Evolutionary conservation across 352 stramenopile species (phyloP), one percentile per base, ranked within the genome.

Genomic region (Phytopythium helicoides): DNA sequence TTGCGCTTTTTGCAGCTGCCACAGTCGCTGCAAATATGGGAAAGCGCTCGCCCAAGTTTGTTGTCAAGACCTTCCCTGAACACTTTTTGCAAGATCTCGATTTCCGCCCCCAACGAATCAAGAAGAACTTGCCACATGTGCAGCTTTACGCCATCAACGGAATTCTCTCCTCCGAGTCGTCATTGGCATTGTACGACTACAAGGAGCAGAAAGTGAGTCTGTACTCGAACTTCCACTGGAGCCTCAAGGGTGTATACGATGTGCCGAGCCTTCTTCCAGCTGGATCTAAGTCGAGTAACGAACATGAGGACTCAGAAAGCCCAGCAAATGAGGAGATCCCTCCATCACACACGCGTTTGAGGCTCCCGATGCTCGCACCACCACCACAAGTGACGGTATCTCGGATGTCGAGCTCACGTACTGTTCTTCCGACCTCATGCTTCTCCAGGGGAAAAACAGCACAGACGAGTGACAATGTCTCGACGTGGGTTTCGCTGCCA

Each of bases 171-270:
- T 85, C 67, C 7, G 78, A 91, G 58, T 91, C 79, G 12, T 87
- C 73, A 34, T 53, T 92, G n/a, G 81, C 83, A 9, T 49, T 87
- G 38, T 90, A 86, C 49, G 81, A 92, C 62, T 69, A 58, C 23
- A 68, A 59, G 35, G 68, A 61, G 23, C 64, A 54, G n/a, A 81
- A 71, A 19, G 66, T 78, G 6, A 81, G 68, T 28, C 48, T 91
- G 9, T 94, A 83, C 45, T 84, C 78, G 39, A 92, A 95, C 57
- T 92, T 93, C 34, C 72, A 87, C 46, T 92, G 83, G 83, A 81
- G 47, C 23, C 53, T 91, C 31, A 84, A 86, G 26, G 68, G 74
- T 18, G 74, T 85, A 52, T 92, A 88, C 53, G 51, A 76, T 8
- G 62, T 95, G 8, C 86, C 86, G 21, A 62, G 68, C 12, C 66